phyloP scores from a whole-genome alignment of 2,329 filamentous ascomycete species.

The Dendrostoma leiphaemia region DNA sequence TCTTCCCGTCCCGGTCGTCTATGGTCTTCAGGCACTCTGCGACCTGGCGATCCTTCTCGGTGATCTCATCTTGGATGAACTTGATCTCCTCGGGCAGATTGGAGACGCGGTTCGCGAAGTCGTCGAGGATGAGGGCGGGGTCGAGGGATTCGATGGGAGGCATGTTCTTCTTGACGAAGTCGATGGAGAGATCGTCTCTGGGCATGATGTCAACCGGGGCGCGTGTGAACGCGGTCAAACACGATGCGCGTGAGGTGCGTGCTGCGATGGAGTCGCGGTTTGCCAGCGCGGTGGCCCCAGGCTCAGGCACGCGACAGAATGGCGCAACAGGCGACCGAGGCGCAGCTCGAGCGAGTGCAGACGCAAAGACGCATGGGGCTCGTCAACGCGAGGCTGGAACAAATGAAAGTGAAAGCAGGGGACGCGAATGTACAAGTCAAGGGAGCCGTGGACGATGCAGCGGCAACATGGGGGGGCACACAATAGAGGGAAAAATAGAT shows the following conservation, averaged over 20 bases:
- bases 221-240: constrained; percentile 22
- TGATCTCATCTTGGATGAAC: constrained; percentile 80
- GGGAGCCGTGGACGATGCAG: constrained; percentile 10
- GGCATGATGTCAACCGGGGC: constrained; percentile 61
- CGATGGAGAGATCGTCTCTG: constrained; percentile 71
- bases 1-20: constrained; percentile 67
- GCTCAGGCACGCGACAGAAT: constrained; percentile 1
- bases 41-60: constrained; percentile 74
- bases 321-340: constrained; percentile 3
- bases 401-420: neutral
- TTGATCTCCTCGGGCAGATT: constrained; percentile 81
- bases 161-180: constrained; percentile 67
- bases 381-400: constrained; percentile 1
- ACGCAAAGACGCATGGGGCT: neutral
- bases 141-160: constrained; percentile 57
- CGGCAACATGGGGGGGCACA: constrained; percentile 14
- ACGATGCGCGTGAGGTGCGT: constrained; percentile 15
- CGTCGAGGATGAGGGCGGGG: constrained; percentile 70
- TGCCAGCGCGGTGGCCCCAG: neutral
- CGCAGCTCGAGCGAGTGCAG: neutral
- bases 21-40: constrained; percentile 68
- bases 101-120: constrained; percentile 72
- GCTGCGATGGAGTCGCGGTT: constrained; percentile 13
- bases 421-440: constrained; percentile 18
- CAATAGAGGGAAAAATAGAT: constrained; percentile 14